Conservation (phyloP, 176 grass and related monocot species). For the Aegilops sharonensis region DNA sequence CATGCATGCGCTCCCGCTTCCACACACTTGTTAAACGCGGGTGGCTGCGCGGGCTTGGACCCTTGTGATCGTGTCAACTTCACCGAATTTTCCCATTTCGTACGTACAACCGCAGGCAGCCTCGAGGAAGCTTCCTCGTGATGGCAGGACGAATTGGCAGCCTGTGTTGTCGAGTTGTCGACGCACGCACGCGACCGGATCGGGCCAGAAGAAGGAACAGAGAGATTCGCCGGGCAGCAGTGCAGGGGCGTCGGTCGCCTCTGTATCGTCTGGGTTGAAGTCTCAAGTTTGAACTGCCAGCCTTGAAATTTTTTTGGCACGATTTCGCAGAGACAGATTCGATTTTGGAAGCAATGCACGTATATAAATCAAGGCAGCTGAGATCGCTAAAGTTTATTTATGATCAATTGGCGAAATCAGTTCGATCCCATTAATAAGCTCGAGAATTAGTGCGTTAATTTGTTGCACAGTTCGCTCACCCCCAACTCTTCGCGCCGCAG, state of each 20-base stretch:
- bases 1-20: too few relatives aligned
- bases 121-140: constrained; percentile 27
- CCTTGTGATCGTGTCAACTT: too few relatives aligned
- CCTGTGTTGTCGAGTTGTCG: not conserved
- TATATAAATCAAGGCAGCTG: too few relatives aligned
- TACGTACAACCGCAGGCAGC: not conserved
- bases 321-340: not conserved
- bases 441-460: constrained; percentile 32
- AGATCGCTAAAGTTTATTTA: constrained; percentile 6
- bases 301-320: not conserved
- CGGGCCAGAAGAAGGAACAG: not conserved
- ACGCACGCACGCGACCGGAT: not conserved
- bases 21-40: too few relatives aligned
- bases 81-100: too few relatives aligned
- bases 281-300: not conserved
- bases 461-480: not conserved
- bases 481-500: not conserved
- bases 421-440: constrained; percentile 8
- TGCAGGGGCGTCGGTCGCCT: too few relatives aligned
- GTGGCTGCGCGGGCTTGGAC: too few relatives aligned
- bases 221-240: not conserved
- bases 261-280: not conserved
- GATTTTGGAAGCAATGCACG: not conserved
- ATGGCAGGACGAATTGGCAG: too few relatives aligned
- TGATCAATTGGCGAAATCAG: constrained; percentile 3